Conservation (phyloP, 73 alveolate species). For the Paraurostyla sp. region DNA sequence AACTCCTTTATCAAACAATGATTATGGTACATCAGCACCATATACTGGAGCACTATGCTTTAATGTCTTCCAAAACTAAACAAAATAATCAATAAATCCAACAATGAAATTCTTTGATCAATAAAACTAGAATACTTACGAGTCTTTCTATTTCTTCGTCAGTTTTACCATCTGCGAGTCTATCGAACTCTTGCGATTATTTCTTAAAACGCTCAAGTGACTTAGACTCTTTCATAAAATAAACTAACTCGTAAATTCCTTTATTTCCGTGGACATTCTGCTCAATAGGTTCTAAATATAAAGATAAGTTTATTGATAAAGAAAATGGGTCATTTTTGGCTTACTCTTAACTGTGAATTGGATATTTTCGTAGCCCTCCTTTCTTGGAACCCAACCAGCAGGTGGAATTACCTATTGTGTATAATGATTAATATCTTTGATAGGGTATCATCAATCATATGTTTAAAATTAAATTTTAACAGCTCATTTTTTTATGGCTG, state of each 20-base stretch:
- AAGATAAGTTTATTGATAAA: not conserved
- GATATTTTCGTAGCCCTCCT: slow-evolving; percentile 77
- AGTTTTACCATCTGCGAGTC: slow-evolving; percentile 53
- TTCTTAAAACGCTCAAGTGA: slow-evolving; percentile 75
- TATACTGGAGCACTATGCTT: slow-evolving; percentile 90
- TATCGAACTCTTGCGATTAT: slow-evolving; percentile 69
- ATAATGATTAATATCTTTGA: not conserved
- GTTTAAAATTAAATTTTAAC: too few relatives aligned
- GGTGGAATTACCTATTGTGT: slow-evolving; percentile 94
- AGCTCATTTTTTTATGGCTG: too few relatives aligned
- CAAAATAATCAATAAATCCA: not conserved
- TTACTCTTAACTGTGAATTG: slow-evolving; percentile 50
- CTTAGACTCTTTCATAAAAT: slow-evolving; percentile 78
- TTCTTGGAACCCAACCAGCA: slow-evolving; percentile 84
- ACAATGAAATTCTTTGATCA: not conserved
- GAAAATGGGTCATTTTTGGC: not conserved
- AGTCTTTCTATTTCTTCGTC: slow-evolving; percentile 80
- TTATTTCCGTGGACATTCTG: slow-evolving; percentile 85
- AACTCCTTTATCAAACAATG: slow-evolving; percentile 78
- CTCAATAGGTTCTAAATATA: slow-evolving; percentile 84
- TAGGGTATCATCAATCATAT: too few relatives aligned
- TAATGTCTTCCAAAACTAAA: slow-evolving; percentile 85
- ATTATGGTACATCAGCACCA: slow-evolving; percentile 87
- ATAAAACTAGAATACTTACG: slow-evolving; percentile 66
- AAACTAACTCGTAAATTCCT: slow-evolving; percentile 82